Evolutionary conservation across 495 filamentous ascomycete genomes (phyloP), one percentile per base, ranked within the genome.

Genomic region (Podospora comata): DNA sequence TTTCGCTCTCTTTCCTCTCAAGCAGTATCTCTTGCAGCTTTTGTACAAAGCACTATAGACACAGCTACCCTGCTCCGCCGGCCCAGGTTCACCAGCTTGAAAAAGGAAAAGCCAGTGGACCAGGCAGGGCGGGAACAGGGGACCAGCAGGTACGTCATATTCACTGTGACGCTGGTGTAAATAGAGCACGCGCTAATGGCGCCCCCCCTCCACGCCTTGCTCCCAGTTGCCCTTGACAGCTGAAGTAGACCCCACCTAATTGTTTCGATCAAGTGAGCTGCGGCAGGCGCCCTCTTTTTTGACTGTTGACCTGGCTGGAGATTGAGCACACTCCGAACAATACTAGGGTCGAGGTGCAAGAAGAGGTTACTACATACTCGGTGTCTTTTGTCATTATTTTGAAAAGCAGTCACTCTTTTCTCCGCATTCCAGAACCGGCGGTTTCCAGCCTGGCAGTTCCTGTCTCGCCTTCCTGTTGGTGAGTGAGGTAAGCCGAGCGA

Each of bases 181-280:
- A 11, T 39, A 23, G 5, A 48, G 15, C 39, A 16, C 39, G 7
- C 39, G 39, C 39, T 48, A 48, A 13, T 13, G 39, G 15, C 0
- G 39, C 2, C 9, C 9, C 39, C 32, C 32, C 32, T 39, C 32
- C 34, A 39, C 34, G 34, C 34, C 34, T 39, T 4, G 34, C 34
- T 48, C 39, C 39, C 7, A 23, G 69, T 68, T 71, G 69, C 69
- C 65, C 65, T 65, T 71, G 69, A 64, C 69, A 68, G 69, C 69
- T 68, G 66, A 60, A 63, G 39, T 16, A 0, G 34, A 61, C 39
- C 58, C 68, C 68, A 70, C 68, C 39, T 16, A 67, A 20, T 58
- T 65, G 64, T 64, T 68, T 65, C 65, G 44, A 55, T 53, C 57
- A 32, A 48, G 30, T 32, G 30, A 32, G 30, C 30, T 32, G 30